phyloP scores from a whole-genome alignment of 2,329 filamentous ascomycete species.

The Passalora sequoiae region DNA sequence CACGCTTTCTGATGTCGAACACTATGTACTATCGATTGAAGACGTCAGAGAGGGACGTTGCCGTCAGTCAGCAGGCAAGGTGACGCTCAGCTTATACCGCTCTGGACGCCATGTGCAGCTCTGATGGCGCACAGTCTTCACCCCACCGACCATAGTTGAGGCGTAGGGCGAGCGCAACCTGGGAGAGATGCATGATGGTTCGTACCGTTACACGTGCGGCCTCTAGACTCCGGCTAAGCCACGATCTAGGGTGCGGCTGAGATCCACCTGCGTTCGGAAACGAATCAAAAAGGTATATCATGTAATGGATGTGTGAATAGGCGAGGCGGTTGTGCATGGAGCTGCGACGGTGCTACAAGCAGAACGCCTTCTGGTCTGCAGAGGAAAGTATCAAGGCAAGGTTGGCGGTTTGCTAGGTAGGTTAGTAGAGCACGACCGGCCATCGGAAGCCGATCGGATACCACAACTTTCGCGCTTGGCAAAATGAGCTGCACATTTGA shows the following conservation, averaged over 20 bases:
- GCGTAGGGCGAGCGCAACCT: conserved; percentile 3
- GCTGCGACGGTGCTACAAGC: conserved; percentile 3
- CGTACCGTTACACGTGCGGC: conserved; percentile 9
- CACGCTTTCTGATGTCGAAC: conserved; percentile 2
- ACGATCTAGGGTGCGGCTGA: conserved; percentile 6
- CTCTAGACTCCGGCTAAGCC: conserved; percentile 2
- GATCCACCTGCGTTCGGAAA: background rate
- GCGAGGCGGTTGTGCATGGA: background rate
- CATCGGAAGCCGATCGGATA: background rate
- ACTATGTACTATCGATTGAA: background rate
- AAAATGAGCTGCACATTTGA: background rate
- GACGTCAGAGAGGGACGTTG: background rate
- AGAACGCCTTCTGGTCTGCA: background rate
- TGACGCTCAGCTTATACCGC: conserved; percentile 6
- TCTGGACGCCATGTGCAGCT: background rate
- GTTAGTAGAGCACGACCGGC: background rate
- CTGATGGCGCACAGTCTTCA: background rate
- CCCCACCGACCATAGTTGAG: background rate
- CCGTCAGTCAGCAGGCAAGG: background rate
- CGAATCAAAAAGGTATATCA: background rate
- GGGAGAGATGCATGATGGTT: conserved; percentile 5
- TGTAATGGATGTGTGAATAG: background rate
- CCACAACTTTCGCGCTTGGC: background rate
- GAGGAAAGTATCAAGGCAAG: conserved; percentile 4
- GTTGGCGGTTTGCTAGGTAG: background rate